Evolutionary conservation across 495 filamentous ascomycete species (phyloP), one percentile per base, ranked within the genome.

Genomic region (Neurospora tetrasperma): DNA sequence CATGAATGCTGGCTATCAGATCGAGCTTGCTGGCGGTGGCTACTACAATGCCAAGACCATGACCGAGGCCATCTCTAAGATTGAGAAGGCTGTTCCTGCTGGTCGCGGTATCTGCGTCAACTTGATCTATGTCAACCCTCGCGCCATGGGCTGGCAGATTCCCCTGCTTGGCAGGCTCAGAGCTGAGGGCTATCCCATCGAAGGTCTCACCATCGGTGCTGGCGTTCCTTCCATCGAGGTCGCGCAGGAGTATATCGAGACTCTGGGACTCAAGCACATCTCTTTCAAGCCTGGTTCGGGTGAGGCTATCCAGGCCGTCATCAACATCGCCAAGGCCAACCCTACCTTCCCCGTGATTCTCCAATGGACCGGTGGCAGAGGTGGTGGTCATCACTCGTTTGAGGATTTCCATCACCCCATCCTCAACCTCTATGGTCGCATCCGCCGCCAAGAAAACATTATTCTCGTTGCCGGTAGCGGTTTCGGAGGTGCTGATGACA

Each of bases 81-180:
- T 99, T 73, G 94, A 97, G 77, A 90, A 91, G 77, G 87, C 87
- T 43, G 94, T 96, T 74, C 93, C 93, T 27, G 89, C 96, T 18
- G 96, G 96, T 69, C 93, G 94, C 73, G 96, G 96, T 79, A 97
- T 99, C 80, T 94, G 90, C 5, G 84, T 97, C 76, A 99, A 99
- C 79, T 80, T 99, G 72, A 99, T 99, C 79, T 99, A 99, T 77
- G 96, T 98, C 78, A 96, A 94, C 79, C 96, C 96, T 18, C 89
- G 92, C 71, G 94, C 95, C 42, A 99, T 99, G 95, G 92, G 85
- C 39, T 99, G 96, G 96, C 96, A 99, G 81, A 97, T 98, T 69
- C 94, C 96, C 66, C 85, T 99, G 39, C 89, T 99, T 74, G 92
- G 89, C 69, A 89, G 92, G 73, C 86, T 99, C 48, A 89, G 95